Conservation (phyloP, 2,329 filamentous ascomycete species). For the Diplocarpon mali region DNA sequence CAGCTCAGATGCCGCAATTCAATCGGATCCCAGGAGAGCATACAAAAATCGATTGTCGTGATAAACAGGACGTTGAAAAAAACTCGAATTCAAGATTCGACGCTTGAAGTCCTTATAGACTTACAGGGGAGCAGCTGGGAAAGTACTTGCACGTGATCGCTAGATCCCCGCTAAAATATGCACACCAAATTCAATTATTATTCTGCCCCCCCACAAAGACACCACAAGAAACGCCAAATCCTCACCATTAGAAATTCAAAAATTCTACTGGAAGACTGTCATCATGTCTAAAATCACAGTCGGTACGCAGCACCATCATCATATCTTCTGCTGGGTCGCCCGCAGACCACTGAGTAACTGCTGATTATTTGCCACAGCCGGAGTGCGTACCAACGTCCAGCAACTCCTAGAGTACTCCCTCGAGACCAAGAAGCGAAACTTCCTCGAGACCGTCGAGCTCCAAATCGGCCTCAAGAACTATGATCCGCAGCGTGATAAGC, state of each 20-base stretch:
- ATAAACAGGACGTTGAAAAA: too few relatives aligned
- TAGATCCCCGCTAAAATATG: conserved; percentile 3
- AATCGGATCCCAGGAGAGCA: too few relatives aligned
- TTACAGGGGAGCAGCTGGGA: too few relatives aligned
- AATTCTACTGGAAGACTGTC: conserved; percentile 80
- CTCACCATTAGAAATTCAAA: conserved; percentile 60
- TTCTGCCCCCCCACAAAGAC: conserved; percentile 3
- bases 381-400: conserved; percentile 90
- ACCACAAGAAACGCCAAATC: conserved; percentile 34
- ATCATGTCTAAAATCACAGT: conserved; percentile 82
- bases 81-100: too few relatives aligned
- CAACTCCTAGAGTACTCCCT: conserved; percentile 91
- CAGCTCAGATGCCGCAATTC: too few relatives aligned
- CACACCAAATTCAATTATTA: conserved; percentile 8
- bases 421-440: conserved; percentile 96
- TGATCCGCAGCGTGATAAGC: conserved; percentile 99
- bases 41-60: too few relatives aligned
- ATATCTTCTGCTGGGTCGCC: not conserved
- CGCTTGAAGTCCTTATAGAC: too few relatives aligned
- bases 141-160: not conserved
- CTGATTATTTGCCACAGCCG: conserved; percentile 48
- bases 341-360: conserved; percentile 3
- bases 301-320: conserved; percentile 34
- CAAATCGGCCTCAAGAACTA: conserved; percentile 98
- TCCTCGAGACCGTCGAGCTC: conserved; percentile 87